Evolutionary conservation across 805 yeast genomes (phyloP).

Genomic region (Kurtzmaniella fragi): DNA sequence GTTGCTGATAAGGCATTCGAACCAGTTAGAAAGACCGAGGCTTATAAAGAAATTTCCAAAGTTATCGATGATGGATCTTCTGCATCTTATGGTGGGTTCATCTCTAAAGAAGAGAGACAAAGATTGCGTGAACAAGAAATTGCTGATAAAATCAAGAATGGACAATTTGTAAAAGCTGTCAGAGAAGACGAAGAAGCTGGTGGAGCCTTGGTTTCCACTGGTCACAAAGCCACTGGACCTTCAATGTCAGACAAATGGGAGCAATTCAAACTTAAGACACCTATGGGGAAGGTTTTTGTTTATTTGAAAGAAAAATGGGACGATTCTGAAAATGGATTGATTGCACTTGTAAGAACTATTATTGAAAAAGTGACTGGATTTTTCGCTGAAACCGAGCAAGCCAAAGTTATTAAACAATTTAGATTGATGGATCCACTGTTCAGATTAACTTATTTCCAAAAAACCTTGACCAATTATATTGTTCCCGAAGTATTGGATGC

Average conservation of each 20-base stretch:
- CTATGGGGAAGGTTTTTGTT: constrained; percentile 61
- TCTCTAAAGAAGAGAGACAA: constrained; percentile 76
- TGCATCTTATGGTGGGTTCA: constrained; percentile 87
- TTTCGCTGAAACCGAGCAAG: constrained; percentile 94
- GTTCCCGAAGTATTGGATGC: constrained; percentile 96
- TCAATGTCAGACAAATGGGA: constrained; percentile 61
- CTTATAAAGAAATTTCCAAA: constrained; percentile 82
- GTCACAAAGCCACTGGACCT: constrained; percentile 70
- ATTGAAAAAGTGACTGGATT: constrained; percentile 78
- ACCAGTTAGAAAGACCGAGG: constrained; percentile 87
- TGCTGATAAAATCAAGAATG: constrained; percentile 53
- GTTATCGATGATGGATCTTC: constrained; percentile 91
- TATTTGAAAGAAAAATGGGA: constrained; percentile 74
- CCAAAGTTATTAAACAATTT: constrained; percentile 83
- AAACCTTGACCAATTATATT: constrained; percentile 83
- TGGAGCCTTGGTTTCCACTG: constrained; percentile 74
- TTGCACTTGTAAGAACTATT: constrained; percentile 74
- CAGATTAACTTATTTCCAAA: constrained; percentile 70
- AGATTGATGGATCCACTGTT: constrained; percentile 87
- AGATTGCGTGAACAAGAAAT: constrained; percentile 49
- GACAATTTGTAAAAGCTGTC: constrained; percentile 61
- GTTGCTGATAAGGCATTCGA: constrained; percentile 84
- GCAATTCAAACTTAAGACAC: constrained; percentile 59
- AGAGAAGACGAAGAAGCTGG: constrained; percentile 82
- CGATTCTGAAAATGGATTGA: constrained; percentile 89